phyloP scores from a whole-genome alignment of 2,329 filamentous ascomycete genomes.

The Penicillium expansum region DNA sequence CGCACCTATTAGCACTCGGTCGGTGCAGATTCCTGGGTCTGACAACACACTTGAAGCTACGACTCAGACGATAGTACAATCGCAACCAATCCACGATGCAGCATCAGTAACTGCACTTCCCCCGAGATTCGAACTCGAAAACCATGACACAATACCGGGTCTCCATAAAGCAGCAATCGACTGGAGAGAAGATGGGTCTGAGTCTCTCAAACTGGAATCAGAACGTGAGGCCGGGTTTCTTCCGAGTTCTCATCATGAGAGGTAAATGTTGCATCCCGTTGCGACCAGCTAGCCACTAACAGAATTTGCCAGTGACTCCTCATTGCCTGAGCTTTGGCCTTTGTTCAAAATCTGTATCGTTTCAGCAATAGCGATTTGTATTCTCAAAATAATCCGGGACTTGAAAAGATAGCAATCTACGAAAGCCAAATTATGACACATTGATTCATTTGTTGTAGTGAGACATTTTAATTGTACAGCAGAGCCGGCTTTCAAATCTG shows the following conservation, averaged over 20 bases:
- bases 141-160: not conserved
- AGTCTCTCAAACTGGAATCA: not conserved
- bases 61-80: not conserved
- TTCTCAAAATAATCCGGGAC: conserved; percentile 4
- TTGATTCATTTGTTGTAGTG: not conserved
- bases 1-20: not conserved
- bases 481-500: conserved; percentile 17
- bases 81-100: not conserved
- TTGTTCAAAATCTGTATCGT: not conserved
- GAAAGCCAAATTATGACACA: not conserved
- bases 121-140: not conserved
- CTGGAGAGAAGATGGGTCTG: not conserved
- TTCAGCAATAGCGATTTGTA: conserved; percentile 4
- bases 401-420: not conserved
- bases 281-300: not conserved
- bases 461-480: not conserved
- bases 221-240: conserved; percentile 5
- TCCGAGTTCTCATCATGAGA: not conserved
- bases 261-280: not conserved
- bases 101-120: no score
- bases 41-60: not conserved
- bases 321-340: not conserved
- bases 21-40: not conserved
- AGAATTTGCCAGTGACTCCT: not conserved
- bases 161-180: not conserved